phyloP scores from a whole-genome alignment of 1,284 basidiomycete genomes.

The Trametes pubescens region DNA sequence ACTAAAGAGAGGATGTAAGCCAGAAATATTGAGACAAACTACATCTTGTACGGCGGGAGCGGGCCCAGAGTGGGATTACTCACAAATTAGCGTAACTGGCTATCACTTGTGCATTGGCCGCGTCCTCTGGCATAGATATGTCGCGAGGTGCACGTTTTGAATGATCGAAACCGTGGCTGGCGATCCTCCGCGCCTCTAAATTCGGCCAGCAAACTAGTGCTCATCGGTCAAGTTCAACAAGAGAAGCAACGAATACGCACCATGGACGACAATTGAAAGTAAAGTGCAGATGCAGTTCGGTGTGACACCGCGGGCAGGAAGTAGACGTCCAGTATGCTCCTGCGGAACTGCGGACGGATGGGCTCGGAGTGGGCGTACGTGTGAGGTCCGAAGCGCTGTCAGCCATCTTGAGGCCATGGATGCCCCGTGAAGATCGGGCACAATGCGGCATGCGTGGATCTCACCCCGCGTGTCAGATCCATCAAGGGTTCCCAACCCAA shows the following conservation, averaged over 20 bases:
- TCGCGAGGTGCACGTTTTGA: not conserved
- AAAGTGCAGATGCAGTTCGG: not conserved
- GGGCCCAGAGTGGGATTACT: not conserved
- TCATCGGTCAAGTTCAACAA: not conserved
- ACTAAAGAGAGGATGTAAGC: not conserved
- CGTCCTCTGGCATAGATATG: slow-evolving; percentile 8
- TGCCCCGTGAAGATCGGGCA: slow-evolving; percentile 9
- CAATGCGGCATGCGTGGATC: slow-evolving; percentile 6
- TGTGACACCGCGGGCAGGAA: not conserved
- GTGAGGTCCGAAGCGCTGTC: not conserved
- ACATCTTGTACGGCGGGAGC: not conserved
- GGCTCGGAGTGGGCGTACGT: not conserved
- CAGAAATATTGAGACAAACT: too few relatives aligned
- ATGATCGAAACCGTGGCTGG: not conserved
- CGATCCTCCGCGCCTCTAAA: not conserved
- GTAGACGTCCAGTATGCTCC: not conserved
- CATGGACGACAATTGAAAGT: not conserved
- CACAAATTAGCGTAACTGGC: slow-evolving; percentile 21
- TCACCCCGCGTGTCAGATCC: slow-evolving; percentile 10
- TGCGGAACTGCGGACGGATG: not conserved
- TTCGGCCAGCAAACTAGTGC: too few relatives aligned
- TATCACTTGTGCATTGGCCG: slow-evolving; percentile 14
- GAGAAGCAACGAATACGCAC: not conserved
- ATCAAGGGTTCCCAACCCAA: not conserved
- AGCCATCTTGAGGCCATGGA: slow-evolving; percentile 10